A percentile compares a stretch with the other conserved stretches of the same genome.
Evolutionary conservation across 108 stramenopile genomes (phyloP).

Genomic region (Cyclotella choctawhatcheeana): DNA sequence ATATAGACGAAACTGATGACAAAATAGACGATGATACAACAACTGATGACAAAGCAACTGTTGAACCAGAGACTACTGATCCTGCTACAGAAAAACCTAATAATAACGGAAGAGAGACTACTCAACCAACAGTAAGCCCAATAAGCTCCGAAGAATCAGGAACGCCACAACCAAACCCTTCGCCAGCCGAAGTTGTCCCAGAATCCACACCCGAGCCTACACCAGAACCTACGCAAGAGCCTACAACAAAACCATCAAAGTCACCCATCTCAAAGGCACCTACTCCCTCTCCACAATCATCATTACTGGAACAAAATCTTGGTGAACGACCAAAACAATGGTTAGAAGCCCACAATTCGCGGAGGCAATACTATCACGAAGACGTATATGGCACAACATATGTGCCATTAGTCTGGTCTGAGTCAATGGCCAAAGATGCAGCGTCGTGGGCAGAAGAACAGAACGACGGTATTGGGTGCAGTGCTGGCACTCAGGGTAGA

Average conservation of each 20-base stretch:
- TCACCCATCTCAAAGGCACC: not conserved
- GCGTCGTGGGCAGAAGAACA: slow-evolving; percentile 25
- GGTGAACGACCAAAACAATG: not conserved
- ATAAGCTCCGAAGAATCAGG: not conserved
- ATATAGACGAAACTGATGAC: not conserved
- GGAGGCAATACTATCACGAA: slow-evolving; percentile 28
- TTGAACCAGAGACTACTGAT: not conserved
- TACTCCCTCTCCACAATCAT: not conserved
- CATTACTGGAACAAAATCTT: not conserved
- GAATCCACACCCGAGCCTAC: not conserved
- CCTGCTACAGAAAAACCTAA: not conserved
- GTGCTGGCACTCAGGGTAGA: not conserved
- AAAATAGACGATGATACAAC: not conserved
- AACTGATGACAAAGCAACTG: not conserved
- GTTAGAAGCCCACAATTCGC: slow-evolving; percentile 26
- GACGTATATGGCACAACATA: slow-evolving; percentile 21
- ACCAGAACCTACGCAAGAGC: not conserved
- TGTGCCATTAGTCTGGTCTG: slow-evolving; percentile 40
- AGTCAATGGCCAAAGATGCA: slow-evolving; percentile 20
- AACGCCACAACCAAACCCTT: not conserved
- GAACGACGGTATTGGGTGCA: slow-evolving; percentile 3
- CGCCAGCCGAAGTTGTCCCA: not conserved
- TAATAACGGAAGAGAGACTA: not conserved
- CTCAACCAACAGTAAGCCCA: not conserved
- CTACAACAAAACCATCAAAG: not conserved